Evolutionary conservation across 2,329 filamentous ascomycete genomes (phyloP).

Genomic region (Clarireedia homoeocarpa): DNA sequence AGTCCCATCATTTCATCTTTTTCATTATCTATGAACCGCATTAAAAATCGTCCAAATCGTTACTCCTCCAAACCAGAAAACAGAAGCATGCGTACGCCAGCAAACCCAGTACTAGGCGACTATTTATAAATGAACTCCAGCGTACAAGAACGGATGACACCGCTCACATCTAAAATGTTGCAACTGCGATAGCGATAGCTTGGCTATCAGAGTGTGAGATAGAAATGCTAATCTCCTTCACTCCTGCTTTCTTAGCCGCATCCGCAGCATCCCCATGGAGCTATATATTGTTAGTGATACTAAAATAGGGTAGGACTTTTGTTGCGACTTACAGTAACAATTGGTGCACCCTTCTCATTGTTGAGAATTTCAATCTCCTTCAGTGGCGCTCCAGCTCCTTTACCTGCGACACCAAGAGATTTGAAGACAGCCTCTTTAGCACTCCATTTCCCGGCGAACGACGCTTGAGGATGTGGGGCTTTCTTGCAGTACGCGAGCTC

Average conservation of each 20-base stretch:
- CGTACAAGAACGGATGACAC: slow-evolving; percentile 9
- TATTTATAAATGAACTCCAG: slow-evolving; percentile 4
- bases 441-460: slow-evolving; percentile 91
- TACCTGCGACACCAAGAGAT: slow-evolving; percentile 77
- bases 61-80: slow-evolving; percentile 4
- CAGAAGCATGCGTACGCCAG: slow-evolving; percentile 4
- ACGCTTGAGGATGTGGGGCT: slow-evolving; percentile 73
- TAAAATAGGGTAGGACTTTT: slow-evolving; percentile 1
- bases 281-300: slow-evolving; percentile 37
- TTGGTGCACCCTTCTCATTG: slow-evolving; percentile 73
- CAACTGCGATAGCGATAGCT: slow-evolving; percentile 88
- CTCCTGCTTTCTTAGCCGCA: slow-evolving; percentile 77
- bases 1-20: not conserved
- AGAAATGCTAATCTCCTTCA: slow-evolving; percentile 84
- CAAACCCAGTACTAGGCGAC: slow-evolving; percentile 2
- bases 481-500: slow-evolving; percentile 84
- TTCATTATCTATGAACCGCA: slow-evolving; percentile 1
- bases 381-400: slow-evolving; percentile 81
- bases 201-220: slow-evolving; percentile 95
- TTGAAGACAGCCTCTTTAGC: slow-evolving; percentile 99
- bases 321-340: slow-evolving; percentile 66
- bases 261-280: slow-evolving; percentile 77
- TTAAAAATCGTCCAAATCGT: slow-evolving; percentile 4
- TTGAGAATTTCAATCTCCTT: slow-evolving; percentile 91
- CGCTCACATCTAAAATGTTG: slow-evolving; percentile 51